phyloP scores from a whole-genome alignment of 768 basidiomycete genomes.

The Dentipellis sp. region DNA sequence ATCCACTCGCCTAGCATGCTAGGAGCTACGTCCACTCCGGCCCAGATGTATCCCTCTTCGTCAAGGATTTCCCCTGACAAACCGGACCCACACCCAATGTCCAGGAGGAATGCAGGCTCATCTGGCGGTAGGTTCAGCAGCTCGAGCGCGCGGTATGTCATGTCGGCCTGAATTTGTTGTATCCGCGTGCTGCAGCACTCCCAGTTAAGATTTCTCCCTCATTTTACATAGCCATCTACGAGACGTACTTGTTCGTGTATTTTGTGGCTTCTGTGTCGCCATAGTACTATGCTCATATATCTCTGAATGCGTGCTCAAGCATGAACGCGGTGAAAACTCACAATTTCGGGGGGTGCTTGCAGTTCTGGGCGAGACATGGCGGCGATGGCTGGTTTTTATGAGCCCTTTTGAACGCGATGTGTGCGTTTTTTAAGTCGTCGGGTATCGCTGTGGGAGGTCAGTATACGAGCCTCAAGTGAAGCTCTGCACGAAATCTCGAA shows the following conservation, averaged over 20 bases:
- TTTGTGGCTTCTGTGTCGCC: constrained; percentile 92
- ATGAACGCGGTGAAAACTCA: constrained; percentile 28
- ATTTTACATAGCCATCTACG: neutral
- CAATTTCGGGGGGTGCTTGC: constrained; percentile 62
- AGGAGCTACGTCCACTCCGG: constrained; percentile 89
- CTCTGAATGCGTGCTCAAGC: neutral
- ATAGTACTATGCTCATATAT: constrained; percentile 64
- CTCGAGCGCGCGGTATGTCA: constrained; percentile 95
- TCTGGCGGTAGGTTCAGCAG: constrained; percentile 75
- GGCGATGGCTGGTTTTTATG: neutral
- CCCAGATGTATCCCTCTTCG: constrained; percentile 89
- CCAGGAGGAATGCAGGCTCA: constrained; percentile 78
- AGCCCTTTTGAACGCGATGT: too few species aligned
- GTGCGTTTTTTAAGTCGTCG: too few species aligned
- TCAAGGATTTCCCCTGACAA: constrained; percentile 94
- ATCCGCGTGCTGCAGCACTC: constrained; percentile 66
- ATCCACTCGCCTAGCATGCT: constrained; percentile 82
- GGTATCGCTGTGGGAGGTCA: too few species aligned
- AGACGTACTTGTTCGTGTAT: constrained; percentile 82
- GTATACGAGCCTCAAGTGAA: too few species aligned
- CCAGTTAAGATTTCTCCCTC: neutral
- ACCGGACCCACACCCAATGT: constrained; percentile 97
- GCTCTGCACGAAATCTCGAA: too few species aligned
- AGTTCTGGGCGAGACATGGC: constrained; percentile 55
- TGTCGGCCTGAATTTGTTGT: constrained; percentile 92